These are phyloP conservation scores for Tricholomella constricta DNA, from an alignment of 768 basidiomycete genomes.

Conservation along the genomic window DNA sequence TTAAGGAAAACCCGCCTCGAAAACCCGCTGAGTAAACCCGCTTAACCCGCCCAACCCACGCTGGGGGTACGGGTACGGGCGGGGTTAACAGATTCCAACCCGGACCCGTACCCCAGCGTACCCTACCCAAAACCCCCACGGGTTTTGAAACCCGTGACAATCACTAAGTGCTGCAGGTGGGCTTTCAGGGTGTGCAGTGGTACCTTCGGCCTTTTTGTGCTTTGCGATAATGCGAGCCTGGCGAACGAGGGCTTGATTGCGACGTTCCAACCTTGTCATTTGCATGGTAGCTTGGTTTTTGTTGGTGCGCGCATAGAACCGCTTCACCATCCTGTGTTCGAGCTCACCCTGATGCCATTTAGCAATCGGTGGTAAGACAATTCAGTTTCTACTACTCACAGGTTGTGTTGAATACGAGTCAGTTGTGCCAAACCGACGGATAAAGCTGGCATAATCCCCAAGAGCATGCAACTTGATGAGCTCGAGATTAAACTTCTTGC, in stretches of 20 bases:
- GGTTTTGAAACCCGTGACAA: too few species aligned
- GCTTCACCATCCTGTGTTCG: conserved; percentile 29
- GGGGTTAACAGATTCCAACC: too few species aligned
- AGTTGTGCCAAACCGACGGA: conserved; percentile 8
- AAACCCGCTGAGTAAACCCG: too few species aligned
- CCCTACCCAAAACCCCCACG: too few species aligned
- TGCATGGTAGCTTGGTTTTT: conserved; percentile 24
- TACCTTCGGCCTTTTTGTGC: neutral
- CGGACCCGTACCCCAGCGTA: too few species aligned
- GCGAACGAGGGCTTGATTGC: neutral
- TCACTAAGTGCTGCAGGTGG: too few species aligned
- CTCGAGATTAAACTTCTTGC: conserved; percentile 16
- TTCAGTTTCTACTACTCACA: conserved; percentile 10
- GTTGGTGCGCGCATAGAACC: conserved; percentile 22
- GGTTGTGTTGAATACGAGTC: conserved; percentile 10
- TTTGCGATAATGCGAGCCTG: neutral
- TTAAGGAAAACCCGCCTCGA: too few species aligned
- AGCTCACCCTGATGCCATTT: conserved; percentile 32
- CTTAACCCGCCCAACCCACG: too few species aligned
- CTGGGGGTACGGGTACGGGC: too few species aligned
- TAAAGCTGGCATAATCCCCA: conserved; percentile 22
- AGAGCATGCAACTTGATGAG: conserved; percentile 28
- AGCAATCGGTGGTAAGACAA: neutral
- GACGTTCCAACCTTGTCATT: conserved; percentile 20
- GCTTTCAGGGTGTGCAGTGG: neutral